phyloP scores from a whole-genome alignment of 129 eudicot species.

The Helianthus tuberosus region DNA sequence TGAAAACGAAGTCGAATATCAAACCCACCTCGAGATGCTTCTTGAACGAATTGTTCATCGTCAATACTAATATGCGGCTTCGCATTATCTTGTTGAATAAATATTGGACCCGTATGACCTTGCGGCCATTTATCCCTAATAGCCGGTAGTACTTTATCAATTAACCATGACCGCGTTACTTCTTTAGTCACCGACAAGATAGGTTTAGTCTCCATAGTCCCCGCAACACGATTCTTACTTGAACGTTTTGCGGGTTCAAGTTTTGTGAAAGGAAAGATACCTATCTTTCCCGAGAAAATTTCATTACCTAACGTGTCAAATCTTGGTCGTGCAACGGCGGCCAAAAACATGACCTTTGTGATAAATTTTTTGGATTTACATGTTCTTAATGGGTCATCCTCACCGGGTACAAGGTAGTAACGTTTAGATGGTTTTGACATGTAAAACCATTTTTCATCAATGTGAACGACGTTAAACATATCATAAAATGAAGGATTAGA shows the following conservation, averaged over 20 bases:
- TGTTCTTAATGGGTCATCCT: background rate
- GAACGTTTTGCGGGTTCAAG: slow-evolving; percentile 13
- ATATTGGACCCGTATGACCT: slow-evolving; percentile 11
- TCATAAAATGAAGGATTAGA: background rate
- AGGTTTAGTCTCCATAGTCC: background rate
- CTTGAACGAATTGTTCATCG: slow-evolving; percentile 14
- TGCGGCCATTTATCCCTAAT: slow-evolving; percentile 19
- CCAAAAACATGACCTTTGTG: slow-evolving; percentile 25
- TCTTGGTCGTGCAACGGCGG: background rate
- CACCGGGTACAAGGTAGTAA: too few species aligned
- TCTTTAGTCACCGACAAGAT: background rate
- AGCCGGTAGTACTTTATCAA: slow-evolving; percentile 17
- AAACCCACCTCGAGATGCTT: slow-evolving; percentile 19
- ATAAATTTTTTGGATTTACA: slow-evolving; percentile 16
- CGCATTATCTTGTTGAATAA: background rate
- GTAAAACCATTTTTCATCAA: too few species aligned
- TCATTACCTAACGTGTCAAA: background rate
- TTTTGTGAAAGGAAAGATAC: background rate
- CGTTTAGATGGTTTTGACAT: too few species aligned
- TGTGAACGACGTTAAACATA: too few species aligned
- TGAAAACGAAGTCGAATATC: slow-evolving; percentile 23
- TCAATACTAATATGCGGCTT: background rate
- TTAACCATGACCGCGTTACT: background rate
- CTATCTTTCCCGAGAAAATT: background rate
- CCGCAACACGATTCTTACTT: slow-evolving; percentile 5